phyloP scores from a whole-genome alignment of 306 rosid genomes.

The Dryas alaskensis region DNA sequence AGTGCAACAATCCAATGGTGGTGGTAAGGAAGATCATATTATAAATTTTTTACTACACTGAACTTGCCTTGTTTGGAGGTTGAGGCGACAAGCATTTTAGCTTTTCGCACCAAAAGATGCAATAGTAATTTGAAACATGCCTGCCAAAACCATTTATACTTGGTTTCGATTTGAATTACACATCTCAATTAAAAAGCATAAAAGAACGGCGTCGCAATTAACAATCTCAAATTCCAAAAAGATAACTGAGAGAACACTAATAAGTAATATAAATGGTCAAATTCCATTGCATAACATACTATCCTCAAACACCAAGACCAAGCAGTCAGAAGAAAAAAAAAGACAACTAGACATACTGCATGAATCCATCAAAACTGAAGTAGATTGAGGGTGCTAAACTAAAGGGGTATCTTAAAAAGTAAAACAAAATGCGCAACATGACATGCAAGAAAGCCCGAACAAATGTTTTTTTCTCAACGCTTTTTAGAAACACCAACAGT shows the following conservation, averaged over 20 bases:
- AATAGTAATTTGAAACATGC: too few species aligned
- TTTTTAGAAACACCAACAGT: conserved; percentile 99
- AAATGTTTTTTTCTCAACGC: conserved; percentile 44
- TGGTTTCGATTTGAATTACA: too few species aligned
- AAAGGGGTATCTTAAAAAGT: conserved; percentile 9
- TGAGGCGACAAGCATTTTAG: too few species aligned
- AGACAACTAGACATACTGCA: conserved; percentile 19
- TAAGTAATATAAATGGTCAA: not conserved
- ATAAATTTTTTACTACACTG: too few species aligned
- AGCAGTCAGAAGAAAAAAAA: not conserved
- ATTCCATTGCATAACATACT: conserved; percentile 12
- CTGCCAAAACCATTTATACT: too few species aligned
- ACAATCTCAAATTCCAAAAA: not conserved
- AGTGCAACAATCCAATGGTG: too few species aligned
- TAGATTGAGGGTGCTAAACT: conserved; percentile 20
- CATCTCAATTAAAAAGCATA: not conserved
- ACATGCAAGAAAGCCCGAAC: conserved; percentile 13
- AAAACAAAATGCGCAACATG: conserved; percentile 24
- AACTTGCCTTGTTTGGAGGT: too few species aligned
- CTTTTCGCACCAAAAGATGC: too few species aligned
- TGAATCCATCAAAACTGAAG: conserved; percentile 29
- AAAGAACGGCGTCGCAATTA: not conserved
- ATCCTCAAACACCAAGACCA: conserved; percentile 20
- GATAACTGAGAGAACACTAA: not conserved
- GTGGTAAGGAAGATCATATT: too few species aligned